Conservation (phyloP, 140 eudicot species). For the Oenanthe javanica region DNA sequence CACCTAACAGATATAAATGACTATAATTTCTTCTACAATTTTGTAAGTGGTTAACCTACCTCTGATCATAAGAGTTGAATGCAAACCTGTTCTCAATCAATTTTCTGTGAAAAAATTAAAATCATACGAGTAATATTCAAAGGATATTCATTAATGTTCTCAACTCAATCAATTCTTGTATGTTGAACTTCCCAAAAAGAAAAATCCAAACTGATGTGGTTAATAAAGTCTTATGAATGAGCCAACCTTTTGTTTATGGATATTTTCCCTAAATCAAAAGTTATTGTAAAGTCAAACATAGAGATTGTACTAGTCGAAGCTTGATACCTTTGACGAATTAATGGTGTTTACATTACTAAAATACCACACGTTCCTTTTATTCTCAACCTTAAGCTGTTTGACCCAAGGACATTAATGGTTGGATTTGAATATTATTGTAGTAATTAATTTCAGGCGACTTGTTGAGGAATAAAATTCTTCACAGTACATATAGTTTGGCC, state of each 20-base stretch:
- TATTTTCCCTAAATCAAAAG: neutral
- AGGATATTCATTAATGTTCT: neutral
- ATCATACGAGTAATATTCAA: neutral
- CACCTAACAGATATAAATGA: conserved; percentile 20
- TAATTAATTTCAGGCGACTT: neutral
- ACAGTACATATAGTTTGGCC: neutral
- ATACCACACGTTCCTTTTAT: neutral
- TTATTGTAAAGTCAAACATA: neutral
- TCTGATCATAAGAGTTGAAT: conserved; percentile 14
- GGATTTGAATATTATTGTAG: neutral
- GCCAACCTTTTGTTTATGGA: neutral
- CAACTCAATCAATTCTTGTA: neutral
- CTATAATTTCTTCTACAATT: conserved; percentile 5
- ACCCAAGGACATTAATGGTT: neutral
- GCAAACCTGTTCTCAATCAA: conserved; percentile 9
- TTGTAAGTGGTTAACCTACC: conserved; percentile 15
- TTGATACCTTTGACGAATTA: conserved; percentile 2
- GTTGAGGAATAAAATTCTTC: neutral
- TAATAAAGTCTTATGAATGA: neutral
- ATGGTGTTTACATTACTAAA: conserved; percentile 1
- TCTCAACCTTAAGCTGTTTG: neutral
- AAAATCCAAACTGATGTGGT: neutral
- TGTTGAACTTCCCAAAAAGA: conserved; percentile 5
- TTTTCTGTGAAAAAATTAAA: conserved; percentile 14
- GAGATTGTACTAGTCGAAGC: neutral